Conservation (phyloP, 2,329 filamentous ascomycete species). For the Phaeosphaeria sp. region DNA sequence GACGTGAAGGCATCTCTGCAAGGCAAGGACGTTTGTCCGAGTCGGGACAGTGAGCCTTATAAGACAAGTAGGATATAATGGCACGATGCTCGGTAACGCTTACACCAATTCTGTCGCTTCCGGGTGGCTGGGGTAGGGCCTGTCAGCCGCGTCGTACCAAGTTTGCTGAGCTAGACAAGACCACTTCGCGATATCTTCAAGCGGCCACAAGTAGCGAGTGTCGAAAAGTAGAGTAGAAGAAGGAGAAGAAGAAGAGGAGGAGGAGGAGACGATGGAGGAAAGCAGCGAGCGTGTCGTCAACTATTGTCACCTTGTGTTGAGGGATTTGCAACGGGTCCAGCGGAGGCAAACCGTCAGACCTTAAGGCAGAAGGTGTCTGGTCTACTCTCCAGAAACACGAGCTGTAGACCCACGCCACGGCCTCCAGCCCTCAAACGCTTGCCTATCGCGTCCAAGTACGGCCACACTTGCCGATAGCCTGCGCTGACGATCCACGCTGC, state of each 20-base stretch:
- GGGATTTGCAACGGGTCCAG: not conserved
- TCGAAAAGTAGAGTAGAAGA: not conserved
- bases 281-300: not conserved
- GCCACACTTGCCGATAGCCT: not conserved
- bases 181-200: not conserved
- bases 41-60: slow-evolving; percentile 9
- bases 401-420: slow-evolving; percentile 14
- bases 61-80: not conserved
- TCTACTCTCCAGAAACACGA: slow-evolving; percentile 21
- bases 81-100: slow-evolving; percentile 8
- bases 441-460: not conserved
- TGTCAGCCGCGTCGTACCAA: slow-evolving; percentile 5
- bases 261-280: not conserved
- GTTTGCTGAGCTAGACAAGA: too few relatives aligned
- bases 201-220: not conserved
- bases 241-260: not conserved
- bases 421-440: slow-evolving; percentile 1
- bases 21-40: slow-evolving; percentile 13
- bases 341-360: slow-evolving; percentile 6
- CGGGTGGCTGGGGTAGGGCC: slow-evolving; percentile 4
- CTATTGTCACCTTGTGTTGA: not conserved
- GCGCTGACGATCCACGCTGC: not conserved
- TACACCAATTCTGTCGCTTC: slow-evolving; percentile 17
- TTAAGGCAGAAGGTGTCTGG: slow-evolving; percentile 22
- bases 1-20: slow-evolving; percentile 5